A percentile compares a stretch with the other conserved stretches of the same genome.
Evolutionary conservation across 768 basidiomycete genomes (phyloP).

Genomic region (Rhodotorula graminis): DNA sequence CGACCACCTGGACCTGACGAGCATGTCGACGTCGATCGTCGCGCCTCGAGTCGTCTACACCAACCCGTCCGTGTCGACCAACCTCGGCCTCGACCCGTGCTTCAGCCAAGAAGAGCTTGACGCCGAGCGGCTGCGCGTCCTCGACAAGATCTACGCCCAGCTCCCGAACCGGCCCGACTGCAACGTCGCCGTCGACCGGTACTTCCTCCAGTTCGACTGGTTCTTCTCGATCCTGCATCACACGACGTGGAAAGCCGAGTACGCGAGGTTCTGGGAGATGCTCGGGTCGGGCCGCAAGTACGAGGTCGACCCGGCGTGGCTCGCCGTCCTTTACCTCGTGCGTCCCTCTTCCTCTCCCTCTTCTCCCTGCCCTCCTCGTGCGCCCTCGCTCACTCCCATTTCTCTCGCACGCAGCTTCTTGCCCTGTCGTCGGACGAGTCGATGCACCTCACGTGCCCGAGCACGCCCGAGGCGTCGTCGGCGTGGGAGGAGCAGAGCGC

Average conservation of each 20-base stretch:
- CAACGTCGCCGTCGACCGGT: neutral
- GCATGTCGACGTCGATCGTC: slow-evolving; percentile 23
- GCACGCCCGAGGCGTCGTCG: neutral
- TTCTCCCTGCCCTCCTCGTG: too few relatives aligned
- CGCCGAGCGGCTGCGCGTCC: neutral
- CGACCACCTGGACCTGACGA: slow-evolving; percentile 11
- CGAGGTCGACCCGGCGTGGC: slow-evolving; percentile 33
- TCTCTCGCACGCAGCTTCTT: slow-evolving; percentile 13
- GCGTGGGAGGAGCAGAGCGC: neutral
- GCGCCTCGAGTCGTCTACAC: neutral
- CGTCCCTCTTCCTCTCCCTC: neutral
- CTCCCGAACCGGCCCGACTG: slow-evolving; percentile 14
- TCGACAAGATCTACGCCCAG: slow-evolving; percentile 12
- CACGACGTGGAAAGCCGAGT: neutral
- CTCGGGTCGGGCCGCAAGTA: slow-evolving; percentile 6
- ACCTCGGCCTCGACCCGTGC: slow-evolving; percentile 20
- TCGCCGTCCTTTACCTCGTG: slow-evolving; percentile 8
- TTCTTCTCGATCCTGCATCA: slow-evolving; percentile 10
- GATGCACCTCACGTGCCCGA: neutral
- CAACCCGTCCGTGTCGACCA: neutral
- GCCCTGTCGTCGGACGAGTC: slow-evolving; percentile 17
- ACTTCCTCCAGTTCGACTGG: neutral
- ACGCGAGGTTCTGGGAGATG: slow-evolving; percentile 27
- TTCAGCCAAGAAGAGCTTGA: slow-evolving; percentile 14
- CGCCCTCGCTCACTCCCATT: too few relatives aligned